Evolutionary conservation across 306 rosid species (phyloP).

Genomic region (Carpinus viminea): DNA sequence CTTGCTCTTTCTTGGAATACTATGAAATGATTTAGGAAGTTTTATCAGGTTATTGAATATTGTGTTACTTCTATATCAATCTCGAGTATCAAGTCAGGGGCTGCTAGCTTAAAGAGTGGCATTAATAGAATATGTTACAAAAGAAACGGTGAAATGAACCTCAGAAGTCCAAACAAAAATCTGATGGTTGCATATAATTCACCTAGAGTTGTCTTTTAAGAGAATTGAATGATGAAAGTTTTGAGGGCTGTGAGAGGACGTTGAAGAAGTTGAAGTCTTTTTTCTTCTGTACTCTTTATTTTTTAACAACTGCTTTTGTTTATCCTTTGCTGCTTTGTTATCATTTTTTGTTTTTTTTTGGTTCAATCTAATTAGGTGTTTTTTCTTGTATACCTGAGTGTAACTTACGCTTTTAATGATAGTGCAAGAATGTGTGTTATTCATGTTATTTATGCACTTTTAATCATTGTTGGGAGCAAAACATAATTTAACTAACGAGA

Average conservation of each 20-base stretch:
- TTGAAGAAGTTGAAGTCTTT: too few species aligned
- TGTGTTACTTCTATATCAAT: neutral
- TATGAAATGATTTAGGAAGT: neutral
- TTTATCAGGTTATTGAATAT: neutral
- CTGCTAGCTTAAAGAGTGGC: neutral
- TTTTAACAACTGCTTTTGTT: too few species aligned
- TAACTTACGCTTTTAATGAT: neutral
- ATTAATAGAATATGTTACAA: neutral
- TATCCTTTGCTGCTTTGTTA: too few species aligned
- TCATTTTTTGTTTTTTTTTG: too few species aligned
- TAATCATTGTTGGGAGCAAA: neutral
- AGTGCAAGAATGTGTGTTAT: neutral
- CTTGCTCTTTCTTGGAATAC: neutral
- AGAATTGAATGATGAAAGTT: too few species aligned
- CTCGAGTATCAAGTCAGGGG: neutral
- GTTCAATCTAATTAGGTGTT: too few species aligned
- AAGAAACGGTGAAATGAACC: neutral
- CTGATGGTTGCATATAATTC: neutral
- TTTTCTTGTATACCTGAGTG: too few species aligned
- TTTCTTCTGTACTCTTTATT: too few species aligned
- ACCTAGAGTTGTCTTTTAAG: too few species aligned
- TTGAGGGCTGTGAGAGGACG: too few species aligned
- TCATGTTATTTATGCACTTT: neutral
- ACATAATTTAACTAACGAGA: neutral
- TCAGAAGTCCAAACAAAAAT: neutral